Base-by-base conservation (phyloP, 768 basidiomycete species). In the Leccinum variicolor region DNA sequence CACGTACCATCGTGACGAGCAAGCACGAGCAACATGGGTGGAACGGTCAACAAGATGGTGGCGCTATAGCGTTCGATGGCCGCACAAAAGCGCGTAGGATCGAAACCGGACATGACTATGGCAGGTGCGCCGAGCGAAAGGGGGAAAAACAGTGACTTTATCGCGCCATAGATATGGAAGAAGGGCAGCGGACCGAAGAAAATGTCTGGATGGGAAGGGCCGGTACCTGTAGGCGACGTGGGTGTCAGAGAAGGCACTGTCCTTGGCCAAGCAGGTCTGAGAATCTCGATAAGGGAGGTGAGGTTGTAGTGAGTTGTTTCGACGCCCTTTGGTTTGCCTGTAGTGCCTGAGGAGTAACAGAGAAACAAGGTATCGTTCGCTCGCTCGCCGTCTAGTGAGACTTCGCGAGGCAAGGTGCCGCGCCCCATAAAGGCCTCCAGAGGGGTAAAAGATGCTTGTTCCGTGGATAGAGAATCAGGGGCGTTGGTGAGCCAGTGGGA, bases 1-100 rank as follows among this genome's bases (percentile, higher is more conserved):
- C 53, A 69, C 83, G 31, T 72, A 83, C 84, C 85, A 11, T 84
- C 82, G 62, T 90, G 86, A 58, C 87, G 82, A 3, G 85, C 75
- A 43, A 97, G 77, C 1, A 84, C 79, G 14, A 96, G 84, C 13
- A 94, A 73, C n/a, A 97, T 84, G 0, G 94, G 93, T 1, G 94
- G 94, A 1, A 92, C 92, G 50, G 92, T 75, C 0, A 88, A 72
- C 0, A 81, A 58, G 1, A 75, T 57, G 0, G 87, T 86, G 26
- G 85, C 79, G 52, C 75, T 81, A 75, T 90, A 90, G 52, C 76
- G 79, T 60, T 86, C 78, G 49, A 96, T 81, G 50, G 81, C 76
- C 11, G 77, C 74, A 60, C 90, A 87, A 64, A 90, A 91, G 52
- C 75, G 69, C 1, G 75, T 75, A 0, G 90, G 87, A 61, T 94